Evolutionary conservation across 2,329 filamentous ascomycete species (phyloP), one percentile per base, ranked within the genome.

Genomic region (Colletotrichum brevisporum): DNA sequence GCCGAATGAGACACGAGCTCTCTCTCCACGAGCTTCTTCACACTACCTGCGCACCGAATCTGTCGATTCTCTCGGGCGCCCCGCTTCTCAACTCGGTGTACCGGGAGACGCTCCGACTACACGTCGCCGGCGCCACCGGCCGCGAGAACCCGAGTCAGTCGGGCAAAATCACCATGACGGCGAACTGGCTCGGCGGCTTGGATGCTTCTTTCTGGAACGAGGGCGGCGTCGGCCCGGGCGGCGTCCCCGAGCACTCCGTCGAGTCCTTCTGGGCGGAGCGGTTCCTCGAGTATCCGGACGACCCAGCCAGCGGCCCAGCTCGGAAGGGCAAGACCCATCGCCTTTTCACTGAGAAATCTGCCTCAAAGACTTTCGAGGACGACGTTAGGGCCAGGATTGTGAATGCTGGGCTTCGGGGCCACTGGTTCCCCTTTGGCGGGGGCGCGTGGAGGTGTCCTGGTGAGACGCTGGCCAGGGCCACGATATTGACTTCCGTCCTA

Each of bases 231-330:
- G 13, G 24, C 2, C 15, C 45, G 2, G 12, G 62, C 26, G 47
- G 67, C 5, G 47, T 41, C 10, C 12, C 45, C 2, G 47, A 54
- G 24, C 45, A 71, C 15, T 27, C 72, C 10, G 47, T 71, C 3
- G 26, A 61, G 4, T 31, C 59, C 10, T 72, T 73, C 21, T 73
- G 72, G 72, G 61, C 71, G 1, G 72, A 73, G 47, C 57, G 72
- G 2, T 73, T 73, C 43, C 47, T 73, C 4, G 56, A 59, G 9
- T 71, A 73, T 39, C 61, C 69, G 4, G 70, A 69, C 5, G 67
- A 73, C 21, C 69, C 69, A 2, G 3, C n/a, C 1, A 73, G 72
- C 48, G 72, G 71, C 5, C 72, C 72, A 6, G 16, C 71, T 1
- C 67, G 54, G 4, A 47, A 6, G 9, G 13, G 13, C n/a, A 13